These are phyloP conservation scores for Cercospora beticola DNA, from an alignment of 2,329 filamentous ascomycete species.

Conservation along the genomic window DNA sequence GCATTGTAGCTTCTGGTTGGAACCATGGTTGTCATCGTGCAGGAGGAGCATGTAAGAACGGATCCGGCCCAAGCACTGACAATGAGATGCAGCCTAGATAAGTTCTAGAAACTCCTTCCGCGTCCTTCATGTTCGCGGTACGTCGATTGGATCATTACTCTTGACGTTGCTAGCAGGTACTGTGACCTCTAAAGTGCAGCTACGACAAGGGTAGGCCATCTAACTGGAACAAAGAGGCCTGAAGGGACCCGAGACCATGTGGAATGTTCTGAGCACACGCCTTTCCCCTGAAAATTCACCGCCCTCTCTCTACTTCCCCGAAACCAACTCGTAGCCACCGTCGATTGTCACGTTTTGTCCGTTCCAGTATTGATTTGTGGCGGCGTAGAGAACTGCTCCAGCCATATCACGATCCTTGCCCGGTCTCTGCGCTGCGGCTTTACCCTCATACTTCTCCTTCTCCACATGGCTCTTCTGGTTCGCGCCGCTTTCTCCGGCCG, in stretches of 20 bases:
- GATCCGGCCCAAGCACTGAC: not conserved
- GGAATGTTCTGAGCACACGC: not conserved
- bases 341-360: conserved; percentile 54
- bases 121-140: not conserved
- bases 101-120: not conserved
- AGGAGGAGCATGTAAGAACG: not conserved
- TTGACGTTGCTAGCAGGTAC: not conserved
- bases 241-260: not conserved
- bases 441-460: conserved; percentile 53
- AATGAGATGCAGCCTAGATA: not conserved
- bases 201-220: not conserved
- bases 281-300: not conserved
- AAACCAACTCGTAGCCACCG: conserved; percentile 52
- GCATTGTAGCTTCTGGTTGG: not conserved
- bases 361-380: conserved; percentile 53
- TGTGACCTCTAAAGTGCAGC: not conserved
- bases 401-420: conserved; percentile 62
- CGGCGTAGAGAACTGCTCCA: conserved; percentile 55
- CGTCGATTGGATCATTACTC: not conserved
- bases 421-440: conserved; percentile 52
- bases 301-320: conserved; percentile 29
- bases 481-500: conserved; percentile 51
- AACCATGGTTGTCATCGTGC: not conserved
- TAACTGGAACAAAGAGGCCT: not conserved
- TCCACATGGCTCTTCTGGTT: conserved; percentile 57